phyloP scores from a whole-genome alignment of 352 stramenopile species.

The Pythium phragmiticola region DNA sequence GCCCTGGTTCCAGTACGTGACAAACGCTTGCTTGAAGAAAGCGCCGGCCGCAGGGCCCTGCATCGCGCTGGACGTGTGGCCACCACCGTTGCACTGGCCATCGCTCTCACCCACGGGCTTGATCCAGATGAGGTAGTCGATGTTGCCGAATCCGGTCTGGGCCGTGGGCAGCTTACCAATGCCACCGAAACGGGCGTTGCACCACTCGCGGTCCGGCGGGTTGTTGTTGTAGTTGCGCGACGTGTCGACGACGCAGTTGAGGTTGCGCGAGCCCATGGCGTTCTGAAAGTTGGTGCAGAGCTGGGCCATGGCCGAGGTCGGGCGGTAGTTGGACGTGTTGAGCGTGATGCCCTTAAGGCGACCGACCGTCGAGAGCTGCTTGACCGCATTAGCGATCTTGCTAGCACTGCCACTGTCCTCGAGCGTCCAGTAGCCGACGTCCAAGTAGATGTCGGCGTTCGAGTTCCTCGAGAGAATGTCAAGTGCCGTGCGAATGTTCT shows the following conservation, averaged over 20 bases:
- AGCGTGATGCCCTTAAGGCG: conserved; percentile 63
- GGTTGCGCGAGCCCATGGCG: conserved; percentile 33
- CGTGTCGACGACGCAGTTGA: conserved; percentile 66
- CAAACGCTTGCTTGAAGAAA: conserved; percentile 62
- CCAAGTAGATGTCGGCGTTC: conserved; percentile 63
- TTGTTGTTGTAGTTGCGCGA: conserved; percentile 42
- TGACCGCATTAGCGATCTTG: conserved; percentile 36
- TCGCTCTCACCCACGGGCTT: conserved; percentile 53
- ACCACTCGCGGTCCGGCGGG: conserved; percentile 54
- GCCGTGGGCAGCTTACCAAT: conserved; percentile 49
- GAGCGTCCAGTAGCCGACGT: conserved; percentile 65
- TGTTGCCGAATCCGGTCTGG: conserved; percentile 43
- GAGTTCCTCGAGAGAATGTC: conserved; percentile 40
- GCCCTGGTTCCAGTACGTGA: conserved; percentile 66
- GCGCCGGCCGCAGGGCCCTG: conserved; percentile 45
- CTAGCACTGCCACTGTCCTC: conserved; percentile 14
- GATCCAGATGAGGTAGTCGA: conserved; percentile 75
- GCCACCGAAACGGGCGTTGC: conserved; percentile 57
- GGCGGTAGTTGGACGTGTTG: conserved; percentile 82
- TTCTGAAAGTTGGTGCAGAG: conserved; percentile 61
- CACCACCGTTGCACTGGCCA: neutral
- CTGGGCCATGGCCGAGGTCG: conserved; percentile 39
- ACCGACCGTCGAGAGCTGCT: conserved; percentile 33
- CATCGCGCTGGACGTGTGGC: conserved; percentile 28
- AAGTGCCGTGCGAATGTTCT: conserved; percentile 44